phyloP scores from a whole-genome alignment of 768 basidiomycete species.

The Leccinum fibrillosum region DNA sequence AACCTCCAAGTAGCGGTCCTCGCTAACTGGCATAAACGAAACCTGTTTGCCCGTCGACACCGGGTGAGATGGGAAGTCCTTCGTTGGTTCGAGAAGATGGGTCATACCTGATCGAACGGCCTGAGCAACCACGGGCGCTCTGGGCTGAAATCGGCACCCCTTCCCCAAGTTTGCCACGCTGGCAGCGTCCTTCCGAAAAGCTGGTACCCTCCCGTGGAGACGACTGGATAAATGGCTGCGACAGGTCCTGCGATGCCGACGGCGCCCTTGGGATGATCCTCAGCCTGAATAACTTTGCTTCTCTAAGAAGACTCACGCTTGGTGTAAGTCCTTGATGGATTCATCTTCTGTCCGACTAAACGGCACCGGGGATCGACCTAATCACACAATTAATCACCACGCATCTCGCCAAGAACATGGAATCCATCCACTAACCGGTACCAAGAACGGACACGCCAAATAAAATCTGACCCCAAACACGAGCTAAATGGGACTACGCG shows the following conservation, averaged over 20 bases:
- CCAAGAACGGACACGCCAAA: constrained; percentile 59
- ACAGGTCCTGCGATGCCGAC: constrained; percentile 69
- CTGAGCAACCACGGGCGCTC: constrained; percentile 57
- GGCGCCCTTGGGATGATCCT: constrained; percentile 44
- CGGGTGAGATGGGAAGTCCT: not conserved
- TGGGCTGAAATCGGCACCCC: constrained; percentile 42
- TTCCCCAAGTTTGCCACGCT: constrained; percentile 63
- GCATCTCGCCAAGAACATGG: not conserved
- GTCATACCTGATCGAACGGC: constrained; percentile 56
- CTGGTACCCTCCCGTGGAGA: constrained; percentile 65
- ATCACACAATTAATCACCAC: not conserved
- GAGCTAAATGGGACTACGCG: constrained; percentile 38
- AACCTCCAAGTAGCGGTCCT: constrained; percentile 49
- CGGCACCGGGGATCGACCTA: constrained; percentile 58
- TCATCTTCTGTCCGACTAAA: constrained; percentile 70
- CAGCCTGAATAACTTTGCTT: not conserved
- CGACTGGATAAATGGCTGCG: constrained; percentile 63
- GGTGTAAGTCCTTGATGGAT: constrained; percentile 64
- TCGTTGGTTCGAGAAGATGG: not conserved
- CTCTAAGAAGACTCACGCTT: constrained; percentile 35
- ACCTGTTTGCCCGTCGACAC: constrained; percentile 32
- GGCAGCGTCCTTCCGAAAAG: constrained; percentile 62
- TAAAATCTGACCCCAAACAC: constrained; percentile 65
- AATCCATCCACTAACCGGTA: constrained; percentile 43
- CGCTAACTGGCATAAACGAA: constrained; percentile 46